These are phyloP conservation scores for Eucalyptus curtisii DNA, from an alignment of 345 rosid species.

Conservation along the genomic window DNA sequence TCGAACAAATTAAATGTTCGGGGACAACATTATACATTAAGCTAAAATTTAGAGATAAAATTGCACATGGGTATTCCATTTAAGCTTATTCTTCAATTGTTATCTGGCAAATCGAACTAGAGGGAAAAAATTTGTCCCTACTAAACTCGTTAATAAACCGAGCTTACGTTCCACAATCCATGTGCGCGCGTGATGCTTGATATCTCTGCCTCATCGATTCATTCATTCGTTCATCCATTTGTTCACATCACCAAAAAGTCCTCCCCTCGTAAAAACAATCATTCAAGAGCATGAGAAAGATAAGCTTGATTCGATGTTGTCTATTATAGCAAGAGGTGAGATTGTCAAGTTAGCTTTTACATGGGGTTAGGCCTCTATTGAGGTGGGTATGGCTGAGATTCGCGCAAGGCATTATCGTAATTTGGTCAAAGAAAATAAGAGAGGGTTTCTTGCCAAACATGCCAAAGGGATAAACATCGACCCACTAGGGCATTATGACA, in stretches of 20 bases:
- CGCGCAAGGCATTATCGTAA: not conserved
- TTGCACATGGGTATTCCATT: too few relatives aligned
- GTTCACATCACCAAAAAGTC: not conserved
- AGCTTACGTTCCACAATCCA: not conserved
- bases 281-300: not conserved
- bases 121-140: not conserved
- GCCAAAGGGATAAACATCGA: not conserved
- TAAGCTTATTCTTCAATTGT: too few relatives aligned
- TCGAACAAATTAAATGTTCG: too few relatives aligned
- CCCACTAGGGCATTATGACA: not conserved
- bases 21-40: fast-evolving
- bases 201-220: not conserved
- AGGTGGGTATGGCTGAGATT: not conserved
- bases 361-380: not conserved
- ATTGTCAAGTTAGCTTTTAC: not conserved
- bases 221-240: not conserved
- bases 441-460: not conserved
- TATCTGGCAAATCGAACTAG: not conserved
- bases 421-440: not conserved
- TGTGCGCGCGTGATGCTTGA: fast-evolving
- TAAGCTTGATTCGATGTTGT: not conserved
- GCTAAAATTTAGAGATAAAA: too few relatives aligned
- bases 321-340: not conserved
- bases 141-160: not conserved
- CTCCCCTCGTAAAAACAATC: not conserved